Percentiles rank a stretch among this genome's conserved stretches.
phyloP scores from a whole-genome alignment of 2,329 filamentous ascomycete species.

The Orbilia javanica region DNA sequence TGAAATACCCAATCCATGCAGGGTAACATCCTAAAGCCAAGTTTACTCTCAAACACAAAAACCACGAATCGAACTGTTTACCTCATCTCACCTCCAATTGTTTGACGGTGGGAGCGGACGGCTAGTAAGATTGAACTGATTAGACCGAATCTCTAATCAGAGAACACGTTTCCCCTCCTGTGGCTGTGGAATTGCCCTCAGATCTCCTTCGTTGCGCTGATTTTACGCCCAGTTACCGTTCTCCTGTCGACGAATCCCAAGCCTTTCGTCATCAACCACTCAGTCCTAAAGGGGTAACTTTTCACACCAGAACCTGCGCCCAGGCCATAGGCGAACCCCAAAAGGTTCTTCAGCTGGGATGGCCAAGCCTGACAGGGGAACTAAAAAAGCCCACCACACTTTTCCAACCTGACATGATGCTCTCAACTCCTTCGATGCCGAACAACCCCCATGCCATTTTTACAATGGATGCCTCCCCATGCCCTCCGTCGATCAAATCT shows the following conservation, averaged over 20 bases:
- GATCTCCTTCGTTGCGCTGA: conserved; percentile 18
- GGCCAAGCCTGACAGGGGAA: conserved; percentile 16
- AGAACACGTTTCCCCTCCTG: conserved; percentile 24
- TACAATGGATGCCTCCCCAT: conserved; percentile 25
- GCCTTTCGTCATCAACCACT: conserved; percentile 46
- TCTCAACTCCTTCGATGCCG: conserved; percentile 16
- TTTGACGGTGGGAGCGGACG: not conserved
- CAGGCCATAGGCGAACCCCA: conserved; percentile 33
- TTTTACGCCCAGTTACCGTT: conserved; percentile 29
- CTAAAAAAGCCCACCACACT: conserved; percentile 10
- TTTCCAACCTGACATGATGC: conserved; percentile 11
- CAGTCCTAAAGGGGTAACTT: conserved; percentile 47
- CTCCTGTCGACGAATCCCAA: conserved; percentile 16
- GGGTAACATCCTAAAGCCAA: conserved; percentile 41
- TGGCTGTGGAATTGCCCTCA: conserved; percentile 14
- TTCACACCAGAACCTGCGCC: conserved; percentile 22
- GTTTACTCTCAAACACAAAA: conserved; percentile 9
- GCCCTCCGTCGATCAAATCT: conserved; percentile 37
- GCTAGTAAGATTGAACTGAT: conserved; percentile 21
- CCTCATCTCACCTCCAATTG: conserved; percentile 10
- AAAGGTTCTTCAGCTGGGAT: conserved; percentile 24
- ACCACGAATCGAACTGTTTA: conserved; percentile 14
- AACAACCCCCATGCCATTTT: conserved; percentile 20
- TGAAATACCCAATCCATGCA: conserved; percentile 41
- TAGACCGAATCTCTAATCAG: conserved; percentile 16